Evolutionary conservation across 1,139 yeast genomes (phyloP), one percentile per base, ranked within the genome.

Genomic region (Yamadazyma kanchanaburiensis): DNA sequence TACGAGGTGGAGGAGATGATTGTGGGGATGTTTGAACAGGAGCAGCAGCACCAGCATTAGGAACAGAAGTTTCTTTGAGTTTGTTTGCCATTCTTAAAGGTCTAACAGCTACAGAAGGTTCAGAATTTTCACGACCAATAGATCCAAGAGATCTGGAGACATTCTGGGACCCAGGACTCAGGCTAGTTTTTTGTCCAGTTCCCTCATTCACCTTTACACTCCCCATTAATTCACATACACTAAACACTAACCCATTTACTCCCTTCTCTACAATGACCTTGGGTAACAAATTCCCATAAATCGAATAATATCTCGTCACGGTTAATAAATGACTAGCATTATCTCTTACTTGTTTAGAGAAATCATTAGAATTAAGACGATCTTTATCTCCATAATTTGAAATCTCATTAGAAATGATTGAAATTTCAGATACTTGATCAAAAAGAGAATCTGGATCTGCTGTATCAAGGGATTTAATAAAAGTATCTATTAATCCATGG

Each of bases 301-400:
- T 61, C 1, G 86, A 78, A 53, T 67, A 85, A 51, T 87, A 87
- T 47, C 96, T 72, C 0, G 94, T 74, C 0, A 91, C 74, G 4
- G 95, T 79, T 28, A 89, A 76, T 1, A 82, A 73, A 58, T 83
- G 88, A 17, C 88, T 78, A 10, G 85, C 74, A 0, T 94, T 71
- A 29, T 83, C 84, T 34, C 86, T 74, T 11, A 82, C 67, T 26
- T 77, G 55, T 4, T 55, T 41, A 1, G 68, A 41, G 46, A 58
- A 38, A 47, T 60, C 57, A 52, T 60, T 48, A 43, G 66, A 40
- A 54, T 58, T 51, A 49, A 66, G 38, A 12, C 57, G 54, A 14
- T 50, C 48, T 22, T 43, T 42, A 26, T 70, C 67, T 14, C 71
- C 74, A 37, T 62, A 69, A 14, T 53, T 51, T 1, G 78, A 71